Evolutionary conservation across 371 early-diverging fungal genomes (phyloP).

Genomic region (Syncephalastrum monosporum): DNA sequence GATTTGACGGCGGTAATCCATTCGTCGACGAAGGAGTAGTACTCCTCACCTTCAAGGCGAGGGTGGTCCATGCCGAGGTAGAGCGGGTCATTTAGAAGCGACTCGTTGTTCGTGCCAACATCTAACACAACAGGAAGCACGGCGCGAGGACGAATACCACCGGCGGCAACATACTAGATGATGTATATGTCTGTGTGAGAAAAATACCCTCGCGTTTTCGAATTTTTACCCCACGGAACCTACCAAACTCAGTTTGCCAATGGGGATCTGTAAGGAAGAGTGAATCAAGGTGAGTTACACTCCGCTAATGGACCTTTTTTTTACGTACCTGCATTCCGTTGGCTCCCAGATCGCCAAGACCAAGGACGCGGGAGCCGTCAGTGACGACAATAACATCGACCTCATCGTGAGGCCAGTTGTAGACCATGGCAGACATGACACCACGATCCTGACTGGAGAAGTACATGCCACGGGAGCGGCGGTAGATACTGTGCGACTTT

Average conservation of each 20-base stretch:
- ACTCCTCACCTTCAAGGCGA: constrained; percentile 54
- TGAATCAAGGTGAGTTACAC: too few species aligned
- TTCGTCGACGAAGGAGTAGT: constrained; percentile 62
- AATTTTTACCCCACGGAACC: constrained; percentile 4
- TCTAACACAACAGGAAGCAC: constrained; percentile 63
- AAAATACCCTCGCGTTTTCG: too few species aligned
- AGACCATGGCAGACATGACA: constrained; percentile 54
- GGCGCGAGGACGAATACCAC: constrained; percentile 59
- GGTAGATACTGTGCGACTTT: constrained; percentile 57
- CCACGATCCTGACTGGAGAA: constrained; percentile 57
- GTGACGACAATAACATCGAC: constrained; percentile 65
- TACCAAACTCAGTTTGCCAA: constrained; percentile 59
- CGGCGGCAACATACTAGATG: constrained; percentile 53
- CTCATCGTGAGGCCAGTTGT: constrained; percentile 54
- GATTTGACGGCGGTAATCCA: constrained; percentile 58
- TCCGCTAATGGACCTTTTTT: not conserved
- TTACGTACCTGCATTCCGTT: constrained; percentile 54
- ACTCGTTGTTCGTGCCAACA: constrained; percentile 61
- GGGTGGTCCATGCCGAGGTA: constrained; percentile 64
- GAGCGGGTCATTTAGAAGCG: constrained; percentile 56
- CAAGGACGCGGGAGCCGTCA: constrained; percentile 63
- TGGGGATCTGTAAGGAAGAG: constrained; percentile 22
- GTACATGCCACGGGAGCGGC: constrained; percentile 62
- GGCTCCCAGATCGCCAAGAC: constrained; percentile 64
- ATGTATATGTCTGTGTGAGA: too few species aligned